Evolutionary conservation across 768 basidiomycete species (phyloP), one percentile per base, ranked within the genome.

Genomic region (Chalciporus piperatus): DNA sequence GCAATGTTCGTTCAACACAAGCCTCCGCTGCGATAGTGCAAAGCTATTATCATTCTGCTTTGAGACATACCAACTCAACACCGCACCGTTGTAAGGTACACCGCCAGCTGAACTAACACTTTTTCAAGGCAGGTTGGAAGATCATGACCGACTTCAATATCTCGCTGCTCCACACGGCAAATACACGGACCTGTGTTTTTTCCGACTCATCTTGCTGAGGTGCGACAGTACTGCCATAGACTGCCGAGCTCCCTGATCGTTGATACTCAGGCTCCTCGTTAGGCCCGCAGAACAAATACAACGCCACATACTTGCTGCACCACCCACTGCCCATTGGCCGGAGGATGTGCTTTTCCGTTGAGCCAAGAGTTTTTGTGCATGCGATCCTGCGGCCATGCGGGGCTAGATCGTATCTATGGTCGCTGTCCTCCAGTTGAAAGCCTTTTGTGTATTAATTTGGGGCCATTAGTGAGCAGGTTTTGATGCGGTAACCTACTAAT

Each of bases 211-310:
- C 28, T 30, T 30, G 28, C 28, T 30, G 28, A 30, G 28, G n/a
- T n/a, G n/a, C n/a, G n/a, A n/a, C n/a, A n/a, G n/a, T n/a, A n/a
- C n/a, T n/a, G n/a, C n/a, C n/a, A n/a, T 32, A 4, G 30, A 32
- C 30, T 32, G 30, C 30, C 30, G 30, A 4, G 30, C 30, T 32
- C 30, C 30, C 7, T 32, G 30, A 32, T 32, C 30, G 30, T 32
- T 2, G 30, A 11, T 32, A 32, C 30, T 8, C 30, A 32, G 30
- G 30, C 30, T 32, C 40, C 44, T 48, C 48, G 25, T 12, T 38
- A 47, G 49, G 12, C 19, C 59, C 55, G 32, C 59, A 41, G 43
- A 53, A 39, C 37, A 9, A 27, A 27, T 27, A 27, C 27, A 27
- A 27, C 9, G 27, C 27, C 37, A 12, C 25, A 10, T 11, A 16